These are phyloP conservation scores for Trichophaea hybrida DNA, from an alignment of 2,329 filamentous ascomycete species.

Conservation along the genomic window DNA sequence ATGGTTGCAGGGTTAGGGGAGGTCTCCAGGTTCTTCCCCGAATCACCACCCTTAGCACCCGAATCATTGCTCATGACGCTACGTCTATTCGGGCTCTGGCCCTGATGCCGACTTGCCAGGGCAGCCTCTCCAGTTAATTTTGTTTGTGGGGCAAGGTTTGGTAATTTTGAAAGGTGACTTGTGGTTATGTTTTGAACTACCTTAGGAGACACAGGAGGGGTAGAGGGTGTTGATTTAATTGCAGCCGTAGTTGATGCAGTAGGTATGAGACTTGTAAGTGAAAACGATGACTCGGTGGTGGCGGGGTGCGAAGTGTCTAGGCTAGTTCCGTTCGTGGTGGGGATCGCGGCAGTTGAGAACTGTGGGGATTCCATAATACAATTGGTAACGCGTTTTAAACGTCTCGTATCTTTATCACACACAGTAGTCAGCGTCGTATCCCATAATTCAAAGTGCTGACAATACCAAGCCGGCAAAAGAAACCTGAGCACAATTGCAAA, in stretches of 20 bases:
- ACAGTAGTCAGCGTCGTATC: neutral
- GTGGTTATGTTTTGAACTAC: constrained; percentile 12
- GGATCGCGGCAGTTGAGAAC: constrained; percentile 11
- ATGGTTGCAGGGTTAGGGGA: constrained; percentile 18
- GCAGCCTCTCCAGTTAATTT: constrained; percentile 17
- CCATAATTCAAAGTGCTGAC: neutral
- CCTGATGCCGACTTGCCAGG: constrained; percentile 11
- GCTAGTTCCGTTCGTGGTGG: constrained; percentile 17
- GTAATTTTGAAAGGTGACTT: constrained; percentile 10
- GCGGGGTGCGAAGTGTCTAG: constrained; percentile 15
- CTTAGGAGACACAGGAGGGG: constrained; percentile 12
- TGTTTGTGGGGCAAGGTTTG: constrained; percentile 14
- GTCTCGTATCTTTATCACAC: neutral
- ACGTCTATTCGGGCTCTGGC: constrained; percentile 10
- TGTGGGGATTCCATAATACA: constrained; percentile 31
- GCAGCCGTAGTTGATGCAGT: neutral
- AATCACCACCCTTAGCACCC: constrained; percentile 6
- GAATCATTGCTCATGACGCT: neutral
- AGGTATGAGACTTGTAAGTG: neutral
- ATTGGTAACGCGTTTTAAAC: constrained; percentile 11
- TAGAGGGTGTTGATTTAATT: neutral
- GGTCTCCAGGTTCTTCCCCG: constrained; percentile 8
- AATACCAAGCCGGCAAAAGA: neutral
- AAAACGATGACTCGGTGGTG: neutral
- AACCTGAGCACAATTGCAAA: neutral